Evolutionary conservation across 2,329 filamentous ascomycete genomes (phyloP).

Genomic region (Pseudopithomyces maydicus): DNA sequence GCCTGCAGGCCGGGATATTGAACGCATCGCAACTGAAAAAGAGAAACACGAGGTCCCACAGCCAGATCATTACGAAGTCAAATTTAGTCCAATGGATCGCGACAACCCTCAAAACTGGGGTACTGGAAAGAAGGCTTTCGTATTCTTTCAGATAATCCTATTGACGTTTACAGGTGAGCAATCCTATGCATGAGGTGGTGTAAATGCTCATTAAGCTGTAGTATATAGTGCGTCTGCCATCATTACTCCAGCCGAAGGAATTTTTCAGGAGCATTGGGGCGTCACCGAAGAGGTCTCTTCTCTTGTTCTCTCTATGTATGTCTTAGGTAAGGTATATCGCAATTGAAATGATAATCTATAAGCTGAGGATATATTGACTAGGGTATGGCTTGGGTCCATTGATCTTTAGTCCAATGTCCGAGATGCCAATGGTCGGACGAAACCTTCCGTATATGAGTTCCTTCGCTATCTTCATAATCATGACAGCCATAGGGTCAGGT

Average conservation of each 20-base stretch:
- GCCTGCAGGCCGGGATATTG: background rate
- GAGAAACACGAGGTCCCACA: background rate
- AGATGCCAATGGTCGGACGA: conserved; percentile 66
- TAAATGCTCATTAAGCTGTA: conserved; percentile 57
- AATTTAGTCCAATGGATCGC: conserved; percentile 10
- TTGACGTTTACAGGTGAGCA: conserved; percentile 4
- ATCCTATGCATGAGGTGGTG: background rate
- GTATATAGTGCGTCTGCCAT: conserved; percentile 57
- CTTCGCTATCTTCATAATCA: conserved; percentile 67
- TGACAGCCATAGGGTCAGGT: conserved; percentile 66
- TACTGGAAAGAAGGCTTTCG: conserved; percentile 27
- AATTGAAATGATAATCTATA: no score
- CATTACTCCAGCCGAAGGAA: conserved; percentile 43
- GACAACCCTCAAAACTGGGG: conserved; percentile 39
- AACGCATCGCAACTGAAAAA: background rate
- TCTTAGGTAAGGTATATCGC: conserved; percentile 51
- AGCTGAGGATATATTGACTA: background rate
- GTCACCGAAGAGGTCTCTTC: conserved; percentile 66
- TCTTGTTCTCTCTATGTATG: conserved; percentile 78
- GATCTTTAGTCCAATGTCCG: conserved; percentile 56
- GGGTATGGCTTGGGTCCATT: conserved; percentile 64
- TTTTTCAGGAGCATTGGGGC: conserved; percentile 19
- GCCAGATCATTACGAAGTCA: background rate
- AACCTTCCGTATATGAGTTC: conserved; percentile 68
- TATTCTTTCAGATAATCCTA: conserved; percentile 14